phyloP scores from a whole-genome alignment of 306 rosid species.

The barrel medic (Medicago truncatula) region DNA sequence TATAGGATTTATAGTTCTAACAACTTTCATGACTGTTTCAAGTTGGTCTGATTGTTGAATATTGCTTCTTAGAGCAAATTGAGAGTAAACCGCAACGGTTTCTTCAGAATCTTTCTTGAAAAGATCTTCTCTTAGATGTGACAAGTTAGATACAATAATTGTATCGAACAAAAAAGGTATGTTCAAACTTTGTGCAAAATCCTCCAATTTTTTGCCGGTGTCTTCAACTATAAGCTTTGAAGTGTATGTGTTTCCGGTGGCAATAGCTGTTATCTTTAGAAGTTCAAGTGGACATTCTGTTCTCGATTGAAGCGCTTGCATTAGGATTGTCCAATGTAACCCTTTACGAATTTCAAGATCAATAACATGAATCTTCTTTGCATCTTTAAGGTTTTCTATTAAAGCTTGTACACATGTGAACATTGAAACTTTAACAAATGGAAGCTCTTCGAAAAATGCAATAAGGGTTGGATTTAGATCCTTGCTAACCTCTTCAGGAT shows the following conservation, averaged over 20 bases:
- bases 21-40: slow-evolving; percentile 57
- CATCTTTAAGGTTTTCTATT: slow-evolving; percentile 44
- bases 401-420: slow-evolving; percentile 50
- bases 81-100: slow-evolving; percentile 51
- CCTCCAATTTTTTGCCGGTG: slow-evolving; percentile 45
- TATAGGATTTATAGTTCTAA: slow-evolving; percentile 49
- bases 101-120: slow-evolving; percentile 55
- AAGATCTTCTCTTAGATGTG: slow-evolving; percentile 48
- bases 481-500: slow-evolving; percentile 47
- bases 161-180: slow-evolving; percentile 54
- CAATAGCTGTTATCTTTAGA: slow-evolving; percentile 51
- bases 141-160: slow-evolving; percentile 56
- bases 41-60: slow-evolving; percentile 52
- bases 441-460: slow-evolving; percentile 42
- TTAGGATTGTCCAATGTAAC: slow-evolving; percentile 41
- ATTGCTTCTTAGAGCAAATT: slow-evolving; percentile 41
- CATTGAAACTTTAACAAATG: slow-evolving; percentile 37
- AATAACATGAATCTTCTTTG: slow-evolving; percentile 50
- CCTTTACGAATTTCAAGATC: slow-evolving; percentile 52
- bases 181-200: slow-evolving; percentile 50
- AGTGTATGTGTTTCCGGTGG: slow-evolving; percentile 28
- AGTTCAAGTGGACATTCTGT: slow-evolving; percentile 41
- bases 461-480: slow-evolving; percentile 22
- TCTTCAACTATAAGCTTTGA: slow-evolving; percentile 26
- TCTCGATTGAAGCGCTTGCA: slow-evolving; percentile 46